Percentiles rank a stretch among this genome's conserved stretches.
phyloP scores from a whole-genome alignment of 2,329 filamentous ascomycete species.

The Sordariomycetes sp. region DNA sequence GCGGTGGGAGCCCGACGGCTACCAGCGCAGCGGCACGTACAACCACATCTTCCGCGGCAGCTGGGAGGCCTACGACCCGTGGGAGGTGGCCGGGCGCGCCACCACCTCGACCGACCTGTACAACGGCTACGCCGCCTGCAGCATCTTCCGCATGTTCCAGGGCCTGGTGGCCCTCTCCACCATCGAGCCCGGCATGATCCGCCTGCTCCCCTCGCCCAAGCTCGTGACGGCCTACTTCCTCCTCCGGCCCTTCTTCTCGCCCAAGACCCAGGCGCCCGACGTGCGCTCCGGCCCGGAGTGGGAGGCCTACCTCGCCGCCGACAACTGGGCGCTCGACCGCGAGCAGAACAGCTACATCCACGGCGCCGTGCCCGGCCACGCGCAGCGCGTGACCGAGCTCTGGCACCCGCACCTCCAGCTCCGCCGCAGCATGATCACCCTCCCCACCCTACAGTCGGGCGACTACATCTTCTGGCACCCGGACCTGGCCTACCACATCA shows the following conservation, averaged over 20 bases:
- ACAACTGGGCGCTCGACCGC: constrained; percentile 32
- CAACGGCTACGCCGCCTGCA: constrained; percentile 46
- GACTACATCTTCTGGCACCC: constrained; percentile 51
- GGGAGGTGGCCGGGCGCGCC: constrained; percentile 41
- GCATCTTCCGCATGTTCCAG: constrained; percentile 49
- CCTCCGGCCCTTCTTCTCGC: constrained; percentile 45
- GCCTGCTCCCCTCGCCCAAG: constrained; percentile 61
- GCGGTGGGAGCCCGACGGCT: constrained; percentile 61
- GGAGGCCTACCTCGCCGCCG: constrained; percentile 38
- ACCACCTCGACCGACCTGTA: constrained; percentile 44
- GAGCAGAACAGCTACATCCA: constrained; percentile 46
- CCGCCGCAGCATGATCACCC: constrained; percentile 40
- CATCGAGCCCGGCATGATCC: constrained; percentile 57
- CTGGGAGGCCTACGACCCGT: constrained; percentile 46
- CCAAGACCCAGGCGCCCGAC: constrained; percentile 28
- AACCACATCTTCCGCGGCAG: constrained; percentile 37
- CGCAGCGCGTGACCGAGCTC: constrained; percentile 44
- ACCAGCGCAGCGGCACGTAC: constrained; percentile 47
- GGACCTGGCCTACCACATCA: constrained; percentile 47
- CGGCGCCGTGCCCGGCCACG: constrained; percentile 46
- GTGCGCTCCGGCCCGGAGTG: constrained; percentile 28
- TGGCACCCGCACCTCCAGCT: constrained; percentile 48
- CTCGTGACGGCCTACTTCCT: constrained; percentile 70
- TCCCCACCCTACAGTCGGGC: constrained; percentile 41
- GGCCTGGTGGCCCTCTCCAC: constrained; percentile 43